These are phyloP conservation scores for Nectriaceae sp. DNA, from an alignment of 2,329 filamentous ascomycete genomes.

Conservation along the genomic window DNA sequence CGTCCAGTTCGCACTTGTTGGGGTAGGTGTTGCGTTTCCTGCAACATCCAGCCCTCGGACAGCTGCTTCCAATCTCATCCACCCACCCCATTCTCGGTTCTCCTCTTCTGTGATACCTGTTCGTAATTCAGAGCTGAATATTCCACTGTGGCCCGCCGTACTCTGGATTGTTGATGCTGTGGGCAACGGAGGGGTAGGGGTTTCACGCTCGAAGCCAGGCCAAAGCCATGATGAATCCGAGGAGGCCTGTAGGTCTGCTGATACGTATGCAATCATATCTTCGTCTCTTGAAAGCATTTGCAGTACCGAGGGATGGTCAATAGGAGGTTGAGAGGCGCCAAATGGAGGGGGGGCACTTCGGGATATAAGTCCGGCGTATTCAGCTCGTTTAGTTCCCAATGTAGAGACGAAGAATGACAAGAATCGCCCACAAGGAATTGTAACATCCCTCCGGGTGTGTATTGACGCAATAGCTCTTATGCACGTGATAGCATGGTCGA, in stretches of 20 bases:
- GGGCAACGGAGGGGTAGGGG: constrained; percentile 28
- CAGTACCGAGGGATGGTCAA: constrained; percentile 35
- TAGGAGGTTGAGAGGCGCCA: constrained; percentile 30
- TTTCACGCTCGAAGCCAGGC: constrained; percentile 60
- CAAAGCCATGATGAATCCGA: constrained; percentile 82
- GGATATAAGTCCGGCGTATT: constrained; percentile 43
- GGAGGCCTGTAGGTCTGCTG: constrained; percentile 82
- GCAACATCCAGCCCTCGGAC: constrained; percentile 33
- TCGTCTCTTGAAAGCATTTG: constrained; percentile 63
- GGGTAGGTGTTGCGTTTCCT: constrained; percentile 30
- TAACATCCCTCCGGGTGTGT: constrained; percentile 70
- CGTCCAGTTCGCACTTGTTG: constrained; percentile 35
- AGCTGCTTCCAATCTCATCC: constrained; percentile 68
- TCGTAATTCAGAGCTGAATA: constrained; percentile 49
- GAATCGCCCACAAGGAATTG: constrained; percentile 77
- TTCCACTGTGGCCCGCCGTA: constrained; percentile 35
- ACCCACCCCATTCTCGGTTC: constrained; percentile 74
- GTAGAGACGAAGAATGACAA: constrained; percentile 77
- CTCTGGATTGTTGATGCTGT: constrained; percentile 14
- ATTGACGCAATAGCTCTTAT: constrained; percentile 72
- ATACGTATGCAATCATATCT: constrained; percentile 84
- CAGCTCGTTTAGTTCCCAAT: constrained; percentile 57
- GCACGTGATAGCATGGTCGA: constrained; percentile 71
- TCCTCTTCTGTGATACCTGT: constrained; percentile 59
- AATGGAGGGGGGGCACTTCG: constrained; percentile 35